A percentile compares a stretch with the other conserved stretches of the same genome.
phyloP scores from a whole-genome alignment of 148 eudicot genomes.

The Rhododendron vialii region DNA sequence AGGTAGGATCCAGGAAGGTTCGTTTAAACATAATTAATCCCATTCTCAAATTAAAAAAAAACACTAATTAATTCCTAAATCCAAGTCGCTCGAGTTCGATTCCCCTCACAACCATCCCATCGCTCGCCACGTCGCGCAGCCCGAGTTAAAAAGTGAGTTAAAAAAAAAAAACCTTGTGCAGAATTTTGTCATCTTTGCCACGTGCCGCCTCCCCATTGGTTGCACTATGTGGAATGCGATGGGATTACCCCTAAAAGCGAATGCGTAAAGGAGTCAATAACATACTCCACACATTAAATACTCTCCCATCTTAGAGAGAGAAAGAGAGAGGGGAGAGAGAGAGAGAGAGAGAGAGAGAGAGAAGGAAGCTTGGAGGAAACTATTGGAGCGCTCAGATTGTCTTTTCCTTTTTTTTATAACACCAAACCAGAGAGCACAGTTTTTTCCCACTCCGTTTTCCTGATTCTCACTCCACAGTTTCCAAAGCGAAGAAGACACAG shows the following conservation, averaged over 20 bases:
- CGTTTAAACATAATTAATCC: background rate
- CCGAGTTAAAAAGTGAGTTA: no score
- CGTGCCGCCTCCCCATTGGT: background rate
- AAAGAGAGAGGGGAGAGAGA: no score
- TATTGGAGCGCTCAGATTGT: background rate
- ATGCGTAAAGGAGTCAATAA: background rate
- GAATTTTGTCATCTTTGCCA: background rate
- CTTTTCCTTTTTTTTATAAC: background rate
- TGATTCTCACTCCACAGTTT: background rate
- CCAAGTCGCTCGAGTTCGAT: background rate
- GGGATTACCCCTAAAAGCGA: background rate
- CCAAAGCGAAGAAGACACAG: background rate
- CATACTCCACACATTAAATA: no score
- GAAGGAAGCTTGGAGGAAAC: background rate
- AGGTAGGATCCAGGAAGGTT: conserved; percentile 2
- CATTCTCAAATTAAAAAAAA: background rate
- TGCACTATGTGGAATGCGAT: background rate
- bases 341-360: background rate
- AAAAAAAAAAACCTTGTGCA: background rate
- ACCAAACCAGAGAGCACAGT: background rate
- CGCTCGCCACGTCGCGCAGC: background rate
- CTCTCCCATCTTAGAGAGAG: background rate
- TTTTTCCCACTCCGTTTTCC: background rate
- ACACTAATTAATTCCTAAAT: background rate
- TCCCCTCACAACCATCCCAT: background rate